Conservation (phyloP, 2,329 filamentous ascomycete genomes). For the Diaporthe sp. region DNA sequence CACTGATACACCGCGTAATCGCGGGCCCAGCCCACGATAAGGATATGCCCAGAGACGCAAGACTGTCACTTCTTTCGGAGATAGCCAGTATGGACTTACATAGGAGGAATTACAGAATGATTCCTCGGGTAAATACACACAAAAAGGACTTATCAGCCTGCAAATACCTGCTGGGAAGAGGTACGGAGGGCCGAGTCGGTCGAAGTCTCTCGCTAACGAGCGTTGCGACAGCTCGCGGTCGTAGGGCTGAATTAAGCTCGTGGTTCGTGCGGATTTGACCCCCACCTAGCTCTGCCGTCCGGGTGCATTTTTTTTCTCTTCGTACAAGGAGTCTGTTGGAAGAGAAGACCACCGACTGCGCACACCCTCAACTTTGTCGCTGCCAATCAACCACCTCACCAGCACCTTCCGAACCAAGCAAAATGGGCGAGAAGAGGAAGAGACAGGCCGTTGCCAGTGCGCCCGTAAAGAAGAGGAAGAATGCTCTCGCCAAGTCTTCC, state of each 20-base stretch:
- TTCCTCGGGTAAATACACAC: no score
- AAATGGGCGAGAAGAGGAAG: slow-evolving; percentile 48
- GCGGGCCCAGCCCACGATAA: neutral
- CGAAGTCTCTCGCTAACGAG: slow-evolving; percentile 9
- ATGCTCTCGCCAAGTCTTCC: slow-evolving; percentile 43
- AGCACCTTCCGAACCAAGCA: neutral
- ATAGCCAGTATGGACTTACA: neutral
- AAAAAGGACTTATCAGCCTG: no score
- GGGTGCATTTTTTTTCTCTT: slow-evolving; percentile 38
- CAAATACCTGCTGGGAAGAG: neutral
- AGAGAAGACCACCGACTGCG: neutral
- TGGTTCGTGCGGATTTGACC: slow-evolving; percentile 46
- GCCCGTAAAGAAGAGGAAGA: slow-evolving; percentile 34
- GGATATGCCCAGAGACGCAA: neutral
- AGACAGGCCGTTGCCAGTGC: slow-evolving; percentile 22
- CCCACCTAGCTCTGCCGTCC: slow-evolving; percentile 16
- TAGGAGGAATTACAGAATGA: no score
- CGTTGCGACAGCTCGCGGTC: neutral
- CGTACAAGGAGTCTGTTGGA: neutral
- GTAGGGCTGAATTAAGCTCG: slow-evolving; percentile 50
- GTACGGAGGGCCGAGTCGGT: neutral
- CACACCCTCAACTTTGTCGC: neutral
- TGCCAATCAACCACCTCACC: neutral
- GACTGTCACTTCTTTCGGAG: neutral
- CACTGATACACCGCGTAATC: neutral